phyloP scores from a whole-genome alignment of 306 rosid genomes.

The Amphicarpaea edgeworthii region DNA sequence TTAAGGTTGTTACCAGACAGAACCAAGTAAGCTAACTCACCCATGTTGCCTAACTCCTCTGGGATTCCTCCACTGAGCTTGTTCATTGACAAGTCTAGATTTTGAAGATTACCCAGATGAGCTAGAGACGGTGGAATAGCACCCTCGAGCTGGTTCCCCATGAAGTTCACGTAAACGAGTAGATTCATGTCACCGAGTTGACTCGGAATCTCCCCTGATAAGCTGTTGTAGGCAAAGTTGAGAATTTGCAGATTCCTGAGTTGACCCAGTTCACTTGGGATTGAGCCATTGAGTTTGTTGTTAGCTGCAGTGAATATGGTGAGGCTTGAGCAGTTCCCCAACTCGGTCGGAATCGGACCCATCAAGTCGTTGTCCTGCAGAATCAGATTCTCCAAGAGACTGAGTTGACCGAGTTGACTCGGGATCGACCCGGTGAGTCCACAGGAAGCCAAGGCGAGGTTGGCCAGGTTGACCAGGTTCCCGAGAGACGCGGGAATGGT shows the following conservation, averaged over 20 bases:
- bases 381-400: constrained; percentile 57
- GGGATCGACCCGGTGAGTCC: constrained; percentile 80
- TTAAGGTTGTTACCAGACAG: constrained; percentile 77
- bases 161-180: constrained; percentile 73
- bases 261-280: constrained; percentile 69
- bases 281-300: constrained; percentile 72
- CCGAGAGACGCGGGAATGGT: constrained; percentile 81
- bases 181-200: constrained; percentile 70
- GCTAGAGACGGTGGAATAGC: constrained; percentile 64
- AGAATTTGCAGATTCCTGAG: constrained; percentile 67
- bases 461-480: constrained; percentile 58
- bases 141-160: constrained; percentile 81
- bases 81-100: constrained; percentile 80
- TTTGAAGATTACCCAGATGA: constrained; percentile 72
- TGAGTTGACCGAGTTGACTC: constrained; percentile 67
- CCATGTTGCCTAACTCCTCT: constrained; percentile 76
- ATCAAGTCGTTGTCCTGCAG: constrained; percentile 71
- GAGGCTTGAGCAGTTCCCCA: constrained; percentile 86
- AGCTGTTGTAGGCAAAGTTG: constrained; percentile 71
- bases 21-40: constrained; percentile 64
- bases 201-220: constrained; percentile 78
- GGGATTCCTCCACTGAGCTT: constrained; percentile 76
- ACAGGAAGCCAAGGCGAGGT: constrained; percentile 79
- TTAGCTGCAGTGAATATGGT: constrained; percentile 66
- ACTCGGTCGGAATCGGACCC: constrained; percentile 81